phyloP scores from a whole-genome alignment of 176 grass and related monocot genomes.

The Tuctoria greenei region DNA sequence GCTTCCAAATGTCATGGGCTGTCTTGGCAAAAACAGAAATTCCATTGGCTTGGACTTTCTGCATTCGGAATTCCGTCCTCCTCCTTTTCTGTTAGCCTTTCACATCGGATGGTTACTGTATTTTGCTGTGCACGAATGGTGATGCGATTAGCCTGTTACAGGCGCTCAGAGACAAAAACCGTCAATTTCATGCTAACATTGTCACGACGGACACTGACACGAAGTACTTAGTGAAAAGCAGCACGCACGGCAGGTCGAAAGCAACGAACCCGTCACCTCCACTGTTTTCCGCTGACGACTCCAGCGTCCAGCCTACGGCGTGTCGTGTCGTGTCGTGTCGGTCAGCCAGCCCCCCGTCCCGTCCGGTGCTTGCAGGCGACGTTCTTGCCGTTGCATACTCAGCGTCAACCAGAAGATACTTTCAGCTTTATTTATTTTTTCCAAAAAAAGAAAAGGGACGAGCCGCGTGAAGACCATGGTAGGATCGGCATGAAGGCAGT shows the following conservation, averaged over 20 bases:
- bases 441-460: neutral
- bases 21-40: neutral
- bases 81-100: neutral
- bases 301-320: neutral
- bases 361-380: neutral
- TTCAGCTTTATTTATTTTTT: neutral
- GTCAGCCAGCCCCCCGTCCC: neutral
- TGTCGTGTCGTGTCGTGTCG: too few species aligned
- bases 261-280: neutral
- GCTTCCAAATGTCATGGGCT: neutral
- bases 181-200: neutral
- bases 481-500: neutral
- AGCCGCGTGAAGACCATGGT: too few species aligned
- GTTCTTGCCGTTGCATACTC: neutral
- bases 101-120: neutral
- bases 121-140: too few species aligned
- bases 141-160: too few species aligned
- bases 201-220: neutral
- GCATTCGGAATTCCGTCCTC: too few species aligned
- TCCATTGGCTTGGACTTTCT: neutral
- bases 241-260: conserved; percentile 15
- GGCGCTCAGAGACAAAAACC: neutral
- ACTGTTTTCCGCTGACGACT: neutral
- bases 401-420: neutral
- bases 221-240: neutral